Evolutionary conservation across 2,329 filamentous ascomycete genomes (phyloP).

Genomic region (Trichoderma sp.): DNA sequence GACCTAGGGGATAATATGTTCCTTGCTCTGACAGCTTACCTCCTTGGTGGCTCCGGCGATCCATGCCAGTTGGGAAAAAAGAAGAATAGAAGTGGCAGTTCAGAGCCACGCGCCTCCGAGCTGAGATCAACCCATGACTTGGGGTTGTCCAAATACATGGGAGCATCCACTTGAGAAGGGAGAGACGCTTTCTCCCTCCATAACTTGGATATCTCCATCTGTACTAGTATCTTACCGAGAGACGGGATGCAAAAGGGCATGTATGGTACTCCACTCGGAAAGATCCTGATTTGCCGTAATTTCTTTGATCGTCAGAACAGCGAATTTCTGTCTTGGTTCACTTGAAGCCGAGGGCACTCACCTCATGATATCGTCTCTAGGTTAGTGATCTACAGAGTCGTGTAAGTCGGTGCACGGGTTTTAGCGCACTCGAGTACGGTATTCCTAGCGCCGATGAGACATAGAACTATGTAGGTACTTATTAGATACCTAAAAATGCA

Average conservation of each 20-base stretch:
- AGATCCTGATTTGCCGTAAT: not conserved
- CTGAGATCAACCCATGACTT: not conserved
- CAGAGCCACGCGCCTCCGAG: not conserved
- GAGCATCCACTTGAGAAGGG: not conserved
- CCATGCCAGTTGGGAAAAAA: constrained; percentile 21
- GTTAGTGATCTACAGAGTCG: not conserved
- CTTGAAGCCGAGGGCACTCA: not conserved
- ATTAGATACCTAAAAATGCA: not conserved
- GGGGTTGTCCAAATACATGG: not conserved
- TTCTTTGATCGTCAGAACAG: not conserved
- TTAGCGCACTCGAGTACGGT: not conserved
- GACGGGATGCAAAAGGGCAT: not conserved
- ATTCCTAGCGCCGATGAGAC: not conserved
- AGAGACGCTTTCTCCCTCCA: not conserved
- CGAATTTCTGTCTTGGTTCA: not conserved
- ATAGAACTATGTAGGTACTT: not conserved
- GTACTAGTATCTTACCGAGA: not conserved
- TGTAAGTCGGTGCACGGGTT: not conserved
- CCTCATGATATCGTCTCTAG: not conserved
- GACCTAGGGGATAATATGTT: not conserved
- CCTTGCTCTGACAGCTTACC: not conserved
- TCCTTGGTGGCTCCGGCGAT: constrained; percentile 15
- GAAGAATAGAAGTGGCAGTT: not conserved
- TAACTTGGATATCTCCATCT: not conserved
- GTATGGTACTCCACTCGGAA: not conserved